These are phyloP conservation scores for Acacia crassicarpa DNA, from an alignment of 306 rosid species.

Conservation along the genomic window DNA sequence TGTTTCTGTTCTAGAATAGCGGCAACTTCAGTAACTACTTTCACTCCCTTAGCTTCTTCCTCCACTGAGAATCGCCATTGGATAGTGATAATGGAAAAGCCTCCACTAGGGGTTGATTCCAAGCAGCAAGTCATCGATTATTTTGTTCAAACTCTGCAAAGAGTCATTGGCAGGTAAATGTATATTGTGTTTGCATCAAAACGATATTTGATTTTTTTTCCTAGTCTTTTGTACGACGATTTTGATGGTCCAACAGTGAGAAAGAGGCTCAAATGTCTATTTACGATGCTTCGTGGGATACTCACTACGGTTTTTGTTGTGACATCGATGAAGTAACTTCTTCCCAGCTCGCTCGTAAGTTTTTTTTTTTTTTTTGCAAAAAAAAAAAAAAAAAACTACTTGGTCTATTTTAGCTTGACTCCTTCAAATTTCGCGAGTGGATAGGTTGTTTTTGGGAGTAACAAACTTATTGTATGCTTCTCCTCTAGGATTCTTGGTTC, in stretches of 20 bases:
- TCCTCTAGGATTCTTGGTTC: neutral
- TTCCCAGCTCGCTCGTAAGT: slow-evolving; percentile 59
- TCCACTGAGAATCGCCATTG: slow-evolving; percentile 57
- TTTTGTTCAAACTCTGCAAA: slow-evolving; percentile 55
- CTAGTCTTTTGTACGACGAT: slow-evolving; percentile 7
- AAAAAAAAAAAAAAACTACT: neutral
- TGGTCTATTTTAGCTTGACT: neutral
- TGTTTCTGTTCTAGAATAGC: slow-evolving; percentile 32
- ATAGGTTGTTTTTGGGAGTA: neutral
- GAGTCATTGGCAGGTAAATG: slow-evolving; percentile 64
- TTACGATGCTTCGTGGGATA: slow-evolving; percentile 72
- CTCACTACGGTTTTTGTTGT: slow-evolving; percentile 74
- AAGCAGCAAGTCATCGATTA: slow-evolving; percentile 54
- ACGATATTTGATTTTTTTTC: neutral
- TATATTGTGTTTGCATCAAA: neutral
- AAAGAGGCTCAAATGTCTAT: slow-evolving; percentile 80
- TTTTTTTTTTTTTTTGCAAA: neutral
- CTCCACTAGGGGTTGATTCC: slow-evolving; percentile 51
- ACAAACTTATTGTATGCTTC: neutral
- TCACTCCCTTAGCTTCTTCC: slow-evolving; percentile 41
- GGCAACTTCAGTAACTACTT: slow-evolving; percentile 42
- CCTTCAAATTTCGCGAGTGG: neutral
- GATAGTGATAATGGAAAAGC: slow-evolving; percentile 71
- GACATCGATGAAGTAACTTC: slow-evolving; percentile 68
- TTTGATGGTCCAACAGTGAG: slow-evolving; percentile 52